These are phyloP conservation scores for Eurotiales sp. DNA, from an alignment of 2,329 filamentous ascomycete genomes.

Conservation along the genomic window DNA sequence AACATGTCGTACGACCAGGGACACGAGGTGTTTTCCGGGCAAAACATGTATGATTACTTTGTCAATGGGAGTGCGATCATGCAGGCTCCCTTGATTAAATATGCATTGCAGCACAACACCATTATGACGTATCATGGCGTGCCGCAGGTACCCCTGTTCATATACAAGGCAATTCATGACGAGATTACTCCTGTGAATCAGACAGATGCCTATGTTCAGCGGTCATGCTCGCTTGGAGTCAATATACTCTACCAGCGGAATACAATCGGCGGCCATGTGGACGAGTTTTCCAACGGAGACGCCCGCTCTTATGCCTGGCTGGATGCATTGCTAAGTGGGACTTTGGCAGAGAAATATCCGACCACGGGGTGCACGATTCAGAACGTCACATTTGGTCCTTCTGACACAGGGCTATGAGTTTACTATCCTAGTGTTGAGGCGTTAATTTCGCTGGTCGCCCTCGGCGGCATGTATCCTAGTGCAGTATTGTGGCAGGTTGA, in stretches of 20 bases:
- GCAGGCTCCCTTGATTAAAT: neutral
- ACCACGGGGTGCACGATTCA: neutral
- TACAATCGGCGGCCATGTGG: neutral
- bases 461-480: no score
- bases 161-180: conserved; percentile 50
- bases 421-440: no score
- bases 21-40: neutral
- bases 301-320: neutral
- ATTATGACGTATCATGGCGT: conserved; percentile 16
- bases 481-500: no score
- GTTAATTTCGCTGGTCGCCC: no score
- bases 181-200: conserved; percentile 42
- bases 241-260: conserved; percentile 46
- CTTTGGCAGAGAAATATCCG: neutral
- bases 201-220: conserved; percentile 41
- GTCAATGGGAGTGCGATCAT: neutral
- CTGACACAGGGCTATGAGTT: neutral
- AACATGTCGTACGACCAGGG: neutral
- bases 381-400: neutral
- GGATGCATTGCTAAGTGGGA: neutral
- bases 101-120: neutral
- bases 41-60: conserved; percentile 2
- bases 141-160: conserved; percentile 46
- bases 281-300: neutral
- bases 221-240: conserved; percentile 40